Percentiles rank a stretch among this genome's conserved stretches.
phyloP scores from a whole-genome alignment of 2,329 filamentous ascomycete genomes.

The Xylariaceae sp. region DNA sequence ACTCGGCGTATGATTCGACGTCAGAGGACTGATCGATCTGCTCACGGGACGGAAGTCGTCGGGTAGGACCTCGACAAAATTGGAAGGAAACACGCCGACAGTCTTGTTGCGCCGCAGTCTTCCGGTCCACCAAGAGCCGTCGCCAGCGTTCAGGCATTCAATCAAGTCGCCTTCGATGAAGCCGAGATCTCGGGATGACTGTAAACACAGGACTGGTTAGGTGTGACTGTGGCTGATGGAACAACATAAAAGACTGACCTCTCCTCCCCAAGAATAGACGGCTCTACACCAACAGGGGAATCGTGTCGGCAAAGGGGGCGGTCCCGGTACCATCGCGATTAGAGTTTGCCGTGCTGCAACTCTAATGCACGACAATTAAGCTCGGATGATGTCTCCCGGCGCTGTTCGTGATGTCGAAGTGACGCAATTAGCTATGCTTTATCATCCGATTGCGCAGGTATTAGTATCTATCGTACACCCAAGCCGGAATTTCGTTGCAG shows the following conservation, averaged over 20 bases:
- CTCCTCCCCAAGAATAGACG: constrained; percentile 89
- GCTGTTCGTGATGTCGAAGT: no score
- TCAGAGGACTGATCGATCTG: constrained; percentile 56
- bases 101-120: constrained; percentile 82
- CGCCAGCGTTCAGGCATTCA: constrained; percentile 94
- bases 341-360: constrained; percentile 2
- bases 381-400: no score
- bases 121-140: constrained; percentile 98
- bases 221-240: no score
- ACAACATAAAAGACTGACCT: no score
- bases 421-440: no score
- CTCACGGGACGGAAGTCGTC: constrained; percentile 75
- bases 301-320: constrained; percentile 61
- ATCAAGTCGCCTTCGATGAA: constrained; percentile 98
- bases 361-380: no score
- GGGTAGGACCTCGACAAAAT: constrained; percentile 89
- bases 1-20: constrained; percentile 49
- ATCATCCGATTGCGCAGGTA: no score
- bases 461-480: no score
- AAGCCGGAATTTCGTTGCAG: no score
- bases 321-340: constrained; percentile 47
- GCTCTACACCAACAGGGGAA: constrained; percentile 92
- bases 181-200: constrained; percentile 88
- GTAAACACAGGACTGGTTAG: constrained; percentile 20
- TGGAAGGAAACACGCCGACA: constrained; percentile 90